Percentiles rank a stretch among this genome's conserved stretches.
Evolutionary conservation across 306 rosid genomes (phyloP).

Genomic region (Malus sylvestris): DNA sequence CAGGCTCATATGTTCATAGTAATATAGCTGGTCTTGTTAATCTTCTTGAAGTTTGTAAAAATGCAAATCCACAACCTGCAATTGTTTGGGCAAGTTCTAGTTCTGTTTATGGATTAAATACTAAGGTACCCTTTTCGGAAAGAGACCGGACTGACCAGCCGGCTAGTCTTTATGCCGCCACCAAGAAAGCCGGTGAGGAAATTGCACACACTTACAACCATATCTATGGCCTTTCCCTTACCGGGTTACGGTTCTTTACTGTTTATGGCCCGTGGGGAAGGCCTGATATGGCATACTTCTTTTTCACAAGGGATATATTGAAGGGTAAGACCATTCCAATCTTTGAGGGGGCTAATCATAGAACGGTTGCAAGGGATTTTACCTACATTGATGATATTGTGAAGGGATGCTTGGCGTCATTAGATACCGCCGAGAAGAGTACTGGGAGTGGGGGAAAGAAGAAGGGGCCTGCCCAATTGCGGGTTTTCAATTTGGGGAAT

Average conservation of each 20-base stretch:
- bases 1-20: constrained; percentile 90
- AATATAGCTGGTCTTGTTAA: constrained; percentile 90
- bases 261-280: constrained; percentile 99
- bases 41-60: constrained; percentile 81
- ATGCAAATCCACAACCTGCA: constrained; percentile 83
- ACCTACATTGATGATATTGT: constrained; percentile 97
- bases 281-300: constrained; percentile 97
- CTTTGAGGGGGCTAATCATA: constrained; percentile 80
- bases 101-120: constrained; percentile 89
- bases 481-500: constrained; percentile 92
- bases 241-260: constrained; percentile 85
- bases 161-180: constrained; percentile 91
- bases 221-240: constrained; percentile 82
- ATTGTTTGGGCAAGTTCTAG: constrained; percentile 98
- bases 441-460: constrained; percentile 97
- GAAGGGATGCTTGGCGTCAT: constrained; percentile 78
- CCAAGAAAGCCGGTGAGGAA: constrained; percentile 98
- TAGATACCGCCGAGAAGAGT: constrained; percentile 95
- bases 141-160: constrained; percentile 85
- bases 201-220: constrained; percentile 94
- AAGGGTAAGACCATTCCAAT: constrained; percentile 72
- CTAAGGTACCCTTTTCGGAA: constrained; percentile 92
- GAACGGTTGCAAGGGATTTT: constrained; percentile 89
- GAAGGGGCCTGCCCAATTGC: constrained; percentile 76
- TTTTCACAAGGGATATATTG: constrained; percentile 81